These are phyloP conservation scores for Penicillium sumatraense DNA, from an alignment of 2,329 filamentous ascomycete genomes.

Conservation along the genomic window DNA sequence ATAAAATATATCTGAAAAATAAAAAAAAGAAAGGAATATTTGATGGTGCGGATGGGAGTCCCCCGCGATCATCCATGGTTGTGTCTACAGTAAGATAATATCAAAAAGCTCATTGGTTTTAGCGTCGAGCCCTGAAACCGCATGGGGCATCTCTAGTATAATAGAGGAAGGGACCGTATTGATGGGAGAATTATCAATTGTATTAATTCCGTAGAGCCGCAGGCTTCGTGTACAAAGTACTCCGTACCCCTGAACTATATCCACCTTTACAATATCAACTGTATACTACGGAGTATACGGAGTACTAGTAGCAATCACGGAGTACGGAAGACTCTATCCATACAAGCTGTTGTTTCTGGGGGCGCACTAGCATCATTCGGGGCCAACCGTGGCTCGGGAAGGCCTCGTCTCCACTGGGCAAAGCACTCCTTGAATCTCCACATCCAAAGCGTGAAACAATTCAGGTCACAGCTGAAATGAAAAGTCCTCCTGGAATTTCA, in stretches of 20 bases:
- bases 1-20: not conserved
- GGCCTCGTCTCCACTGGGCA: conserved; percentile 11
- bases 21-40: not conserved
- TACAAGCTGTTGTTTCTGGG: not conserved
- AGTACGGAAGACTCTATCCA: too few species aligned
- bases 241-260: not conserved
- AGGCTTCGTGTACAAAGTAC: too few species aligned
- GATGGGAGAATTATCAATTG: not conserved
- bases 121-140: conserved; percentile 15
- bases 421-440: conserved; percentile 30
- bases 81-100: not conserved
- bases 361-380: conserved; percentile 2
- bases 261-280: not conserved
- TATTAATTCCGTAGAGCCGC: conserved; percentile 14
- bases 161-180: not conserved
- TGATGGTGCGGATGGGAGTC: not conserved
- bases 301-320: too few species aligned
- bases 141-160: not conserved
- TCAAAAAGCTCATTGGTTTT: conserved; percentile 11
- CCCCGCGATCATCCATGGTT: conserved; percentile 12
- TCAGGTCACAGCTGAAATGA: conserved; percentile 28
- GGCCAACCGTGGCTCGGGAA: conserved; percentile 19
- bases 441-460: conserved; percentile 27
- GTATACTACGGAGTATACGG: not conserved
- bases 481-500: conserved; percentile 10